These are phyloP conservation scores for Stephanodiscus triporus DNA, from an alignment of 108 stramenopile genomes.

Conservation along the genomic window DNA sequence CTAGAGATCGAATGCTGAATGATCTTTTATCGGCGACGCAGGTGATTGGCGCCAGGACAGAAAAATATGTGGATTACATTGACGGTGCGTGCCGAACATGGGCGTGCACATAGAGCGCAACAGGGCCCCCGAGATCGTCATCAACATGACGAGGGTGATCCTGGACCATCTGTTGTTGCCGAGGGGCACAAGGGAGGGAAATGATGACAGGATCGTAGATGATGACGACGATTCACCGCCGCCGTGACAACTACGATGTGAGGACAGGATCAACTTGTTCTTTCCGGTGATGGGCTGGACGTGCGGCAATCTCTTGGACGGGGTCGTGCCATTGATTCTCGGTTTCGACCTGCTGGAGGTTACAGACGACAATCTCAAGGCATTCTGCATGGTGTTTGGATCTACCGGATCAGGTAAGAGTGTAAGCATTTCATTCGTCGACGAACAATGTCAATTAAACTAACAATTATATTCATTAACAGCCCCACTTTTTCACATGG, in stretches of 20 bases:
- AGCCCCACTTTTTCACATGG: conserved; percentile 80
- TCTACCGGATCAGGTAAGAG: conserved; percentile 56
- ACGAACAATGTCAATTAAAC: neutral
- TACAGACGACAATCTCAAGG: conserved; percentile 77
- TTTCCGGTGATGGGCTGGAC: conserved; percentile 78
- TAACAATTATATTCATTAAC: neutral
- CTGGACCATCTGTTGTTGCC: conserved; percentile 22
- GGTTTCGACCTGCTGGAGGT: conserved; percentile 66
- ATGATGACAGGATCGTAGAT: neutral
- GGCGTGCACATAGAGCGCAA: conserved; percentile 68
- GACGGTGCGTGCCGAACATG: conserved; percentile 65
- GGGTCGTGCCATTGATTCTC: conserved; percentile 70
- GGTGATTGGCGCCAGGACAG: conserved; percentile 72
- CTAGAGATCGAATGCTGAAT: neutral
- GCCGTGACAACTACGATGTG: neutral
- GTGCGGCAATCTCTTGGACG: conserved; percentile 75
- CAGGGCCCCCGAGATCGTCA: conserved; percentile 55
- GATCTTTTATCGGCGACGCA: neutral
- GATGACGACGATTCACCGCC: too few relatives aligned
- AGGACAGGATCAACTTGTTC: conserved; percentile 51
- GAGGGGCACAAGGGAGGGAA: neutral
- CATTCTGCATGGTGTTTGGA: conserved; percentile 84
- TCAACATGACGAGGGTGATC: conserved; percentile 56
- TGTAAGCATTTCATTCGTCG: neutral
- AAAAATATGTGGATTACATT: conserved; percentile 89